Evolutionary conservation across 2,329 filamentous ascomycete genomes (phyloP), one percentile per base, ranked within the genome.

Genomic region (Mariannaea sp.): DNA sequence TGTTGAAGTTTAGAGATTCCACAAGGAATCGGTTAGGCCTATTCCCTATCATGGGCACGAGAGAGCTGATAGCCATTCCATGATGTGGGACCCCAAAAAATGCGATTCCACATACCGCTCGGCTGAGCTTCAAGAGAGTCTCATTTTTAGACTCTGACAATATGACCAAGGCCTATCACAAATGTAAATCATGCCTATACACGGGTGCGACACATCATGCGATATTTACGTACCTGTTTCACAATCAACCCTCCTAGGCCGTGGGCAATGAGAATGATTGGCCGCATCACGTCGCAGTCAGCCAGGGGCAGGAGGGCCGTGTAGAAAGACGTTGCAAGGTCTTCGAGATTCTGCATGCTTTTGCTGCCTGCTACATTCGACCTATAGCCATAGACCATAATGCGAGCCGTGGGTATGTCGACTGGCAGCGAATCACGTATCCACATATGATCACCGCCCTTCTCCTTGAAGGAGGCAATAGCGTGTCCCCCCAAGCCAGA

Each of bases 401-500:
- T 54, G 9, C 65, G 56, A 3, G 60, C 62, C 32, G 17, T 35
- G 1, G 53, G 20, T 5, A 70, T 16, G 42, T 69, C 56, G 7
- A 50, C 19, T 1, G 60, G 59, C 2, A 70, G 62, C 0, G 61
- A 32, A 44, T 70, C 68, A 17, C 63, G 60, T 13, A 70, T 53
- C 68, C 68, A 70, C 66, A 69, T 68, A 30, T 65, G 51, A 6
- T 35, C n/a, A 2, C 59, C 61, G 7, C 43, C 52, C 36, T 50
- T 53, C 22, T 65, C 62, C 43, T 68, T 68, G 50, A 70, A 70
- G 1, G 68, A 70, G 3, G 61, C 62, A 19, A 65, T 70, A 2
- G 66, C 65, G 35, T 69, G 65, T 1, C 62, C 58, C 10, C 62
- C 62, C 7, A 69, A 58, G 1, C 62, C 65, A 24, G 45, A 44